Conservation (phyloP, 768 basidiomycete species). For the Leccinellum rugosiceps region DNA sequence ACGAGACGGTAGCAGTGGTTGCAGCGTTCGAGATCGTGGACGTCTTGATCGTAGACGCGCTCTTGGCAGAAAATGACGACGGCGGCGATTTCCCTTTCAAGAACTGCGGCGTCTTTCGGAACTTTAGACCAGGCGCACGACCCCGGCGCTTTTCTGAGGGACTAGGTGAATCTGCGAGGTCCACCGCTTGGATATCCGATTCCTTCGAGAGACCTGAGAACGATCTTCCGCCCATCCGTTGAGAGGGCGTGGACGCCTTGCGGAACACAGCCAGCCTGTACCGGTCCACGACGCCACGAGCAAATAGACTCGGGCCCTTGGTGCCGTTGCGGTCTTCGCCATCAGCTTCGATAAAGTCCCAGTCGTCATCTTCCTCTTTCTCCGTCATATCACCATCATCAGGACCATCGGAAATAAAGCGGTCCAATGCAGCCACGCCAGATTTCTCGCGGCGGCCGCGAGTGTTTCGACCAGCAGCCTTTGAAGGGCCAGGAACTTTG, state of each 20-base stretch:
- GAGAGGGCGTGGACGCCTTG: conserved; percentile 67
- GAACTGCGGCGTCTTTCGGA: conserved; percentile 75
- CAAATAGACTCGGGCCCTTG: conserved; percentile 78
- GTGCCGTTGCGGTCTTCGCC: conserved; percentile 83
- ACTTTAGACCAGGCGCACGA: conserved; percentile 61
- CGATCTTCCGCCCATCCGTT: conserved; percentile 43
- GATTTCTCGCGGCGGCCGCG: conserved; percentile 74
- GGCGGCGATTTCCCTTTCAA: conserved; percentile 66
- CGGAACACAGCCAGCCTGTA: conserved; percentile 85
- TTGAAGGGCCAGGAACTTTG: conserved; percentile 14
- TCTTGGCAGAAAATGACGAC: conserved; percentile 36
- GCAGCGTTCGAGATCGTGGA: conserved; percentile 44
- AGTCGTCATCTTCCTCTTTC: conserved; percentile 71
- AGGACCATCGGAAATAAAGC: conserved; percentile 56
- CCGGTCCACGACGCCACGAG: conserved; percentile 87
- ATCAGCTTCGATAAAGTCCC: conserved; percentile 86
- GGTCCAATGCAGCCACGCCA: conserved; percentile 77
- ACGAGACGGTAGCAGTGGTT: conserved; percentile 32
- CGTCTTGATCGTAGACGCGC: conserved; percentile 32
- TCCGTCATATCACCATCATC: conserved; percentile 42
- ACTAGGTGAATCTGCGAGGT: conserved; percentile 41
- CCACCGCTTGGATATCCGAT: conserved; percentile 42
- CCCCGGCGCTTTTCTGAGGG: conserved; percentile 61
- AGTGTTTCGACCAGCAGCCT: conserved; percentile 23
- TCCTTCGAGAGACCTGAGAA: conserved; percentile 59